These are phyloP conservation scores for Fusarium sp. DNA, from an alignment of 2,329 filamentous ascomycete genomes.

Conservation along the genomic window DNA sequence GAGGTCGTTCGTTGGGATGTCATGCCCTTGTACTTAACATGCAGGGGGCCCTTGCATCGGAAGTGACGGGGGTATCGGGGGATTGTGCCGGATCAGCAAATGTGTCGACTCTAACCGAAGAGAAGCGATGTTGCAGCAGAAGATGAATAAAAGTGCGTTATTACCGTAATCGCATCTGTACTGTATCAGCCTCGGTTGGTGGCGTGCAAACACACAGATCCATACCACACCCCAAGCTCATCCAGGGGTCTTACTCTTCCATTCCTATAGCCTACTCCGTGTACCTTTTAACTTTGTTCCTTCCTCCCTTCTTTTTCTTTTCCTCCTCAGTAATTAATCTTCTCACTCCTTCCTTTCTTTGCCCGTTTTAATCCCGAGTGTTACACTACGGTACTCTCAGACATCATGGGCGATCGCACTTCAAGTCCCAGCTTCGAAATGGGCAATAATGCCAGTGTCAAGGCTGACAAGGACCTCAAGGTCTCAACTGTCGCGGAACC, in stretches of 20 bases:
- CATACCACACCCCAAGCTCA: not conserved
- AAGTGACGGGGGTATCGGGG: conserved; percentile 6
- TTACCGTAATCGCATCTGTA: not conserved
- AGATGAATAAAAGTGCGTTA: not conserved
- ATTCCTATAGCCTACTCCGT: not conserved
- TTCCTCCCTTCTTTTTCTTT: not conserved
- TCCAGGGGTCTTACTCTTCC: conserved; percentile 7
- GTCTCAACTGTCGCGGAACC: conserved; percentile 31
- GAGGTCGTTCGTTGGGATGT: not conserved
- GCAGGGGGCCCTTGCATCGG: not conserved
- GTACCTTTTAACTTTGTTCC: conserved; percentile 1
- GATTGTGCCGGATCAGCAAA: conserved; percentile 24
- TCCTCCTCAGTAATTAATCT: not conserved
- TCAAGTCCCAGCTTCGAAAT: conserved; percentile 40
- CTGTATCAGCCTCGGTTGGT: conserved; percentile 13
- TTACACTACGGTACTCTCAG: too few relatives aligned
- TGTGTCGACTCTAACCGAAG: not conserved
- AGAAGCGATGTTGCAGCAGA: not conserved
- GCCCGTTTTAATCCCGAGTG: not conserved
- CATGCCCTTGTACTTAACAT: not conserved
- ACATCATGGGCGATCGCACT: conserved; percentile 35
- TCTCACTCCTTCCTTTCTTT: not conserved
- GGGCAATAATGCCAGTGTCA: conserved; percentile 35
- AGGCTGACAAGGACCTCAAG: conserved; percentile 14
- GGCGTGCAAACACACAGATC: conserved; percentile 7